Base-by-base conservation (phyloP, 257 asterid genomes). In the Ocimum tenuiflorum region DNA sequence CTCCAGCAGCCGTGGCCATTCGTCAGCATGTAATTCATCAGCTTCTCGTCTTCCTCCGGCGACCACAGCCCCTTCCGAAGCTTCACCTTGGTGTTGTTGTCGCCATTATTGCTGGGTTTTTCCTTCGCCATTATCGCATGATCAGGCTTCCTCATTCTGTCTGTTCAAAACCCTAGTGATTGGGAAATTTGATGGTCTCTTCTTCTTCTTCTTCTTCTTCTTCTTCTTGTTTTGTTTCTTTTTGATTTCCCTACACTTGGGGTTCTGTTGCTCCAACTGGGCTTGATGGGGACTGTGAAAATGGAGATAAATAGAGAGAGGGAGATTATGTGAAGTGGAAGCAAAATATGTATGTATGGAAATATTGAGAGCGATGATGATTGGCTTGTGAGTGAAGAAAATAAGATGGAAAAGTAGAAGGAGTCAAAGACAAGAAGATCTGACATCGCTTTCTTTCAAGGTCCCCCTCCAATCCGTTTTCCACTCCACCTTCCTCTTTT, bases 331-430 rank as follows among this genome's bases (percentile, higher is more conserved):
- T 90, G 96, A 90, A 90, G 94, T 85, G 94, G 90, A 90, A 90
- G 97, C 95, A 87, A 89, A 81, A 78, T 76, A 68, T 78, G 86
- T 79, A 81, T 71, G 79, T 78, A 77, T 66, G n/a, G n/a, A n/a
- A n/a, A n/a, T n/a, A n/a, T n/a, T n/a, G n/a, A n/a, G n/a, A n/a
- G n/a, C n/a, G n/a, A 83, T 79, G 86, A 87, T 89, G 81, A 85
- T 82, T 79, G 84, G 78, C 95, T 88, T 91, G 95, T 80, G 98
- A 86, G 94, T 91, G 98, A 91, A 91, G 98, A 86, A 83, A 88
- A 81, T 78, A 71, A 67, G 78, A 76, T 75, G 77, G 71, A 60
- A 70, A 48, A 77, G 70, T 55, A 63, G 80, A 79, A 71, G 77
- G 95, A 85, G 95, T 85, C 95, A 87, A 83, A 82, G 86, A 85